Conservation (phyloP, 257 asterid species). For the Anisodus acutangulus region DNA sequence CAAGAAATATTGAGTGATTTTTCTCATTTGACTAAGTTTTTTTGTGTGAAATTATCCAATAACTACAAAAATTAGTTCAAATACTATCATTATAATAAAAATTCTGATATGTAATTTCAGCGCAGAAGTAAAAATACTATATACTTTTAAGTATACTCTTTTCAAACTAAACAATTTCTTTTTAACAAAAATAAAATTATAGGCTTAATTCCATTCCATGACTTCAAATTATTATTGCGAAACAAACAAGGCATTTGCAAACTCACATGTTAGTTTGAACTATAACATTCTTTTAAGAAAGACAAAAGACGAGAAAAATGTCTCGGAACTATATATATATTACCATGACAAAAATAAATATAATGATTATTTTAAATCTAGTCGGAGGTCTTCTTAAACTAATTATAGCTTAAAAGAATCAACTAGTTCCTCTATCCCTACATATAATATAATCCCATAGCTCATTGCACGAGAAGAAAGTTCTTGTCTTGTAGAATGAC, state of each 20-base stretch:
- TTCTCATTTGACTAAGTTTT: not conserved
- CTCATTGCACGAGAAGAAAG: not conserved
- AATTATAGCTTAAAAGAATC: too few relatives aligned
- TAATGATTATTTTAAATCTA: not conserved
- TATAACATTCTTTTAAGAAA: not conserved
- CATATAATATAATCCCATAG: not conserved
- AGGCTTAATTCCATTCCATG: not conserved
- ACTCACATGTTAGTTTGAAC: not conserved
- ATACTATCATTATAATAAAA: not conserved
- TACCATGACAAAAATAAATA: not conserved
- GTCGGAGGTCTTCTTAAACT: not conserved
- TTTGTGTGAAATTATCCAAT: accelerated
- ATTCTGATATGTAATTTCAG: not conserved
- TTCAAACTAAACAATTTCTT: not conserved
- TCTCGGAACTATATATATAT: not conserved
- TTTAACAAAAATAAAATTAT: not conserved
- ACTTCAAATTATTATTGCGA: not conserved
- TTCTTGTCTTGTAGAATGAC: not conserved
- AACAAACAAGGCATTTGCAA: not conserved
- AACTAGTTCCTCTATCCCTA: not conserved
- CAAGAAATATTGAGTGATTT: not conserved
- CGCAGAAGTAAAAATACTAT: not conserved
- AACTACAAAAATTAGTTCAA: accelerated
- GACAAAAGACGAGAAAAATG: not conserved
- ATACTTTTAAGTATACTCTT: not conserved